A percentile compares a stretch with the other conserved stretches of the same genome.
These are phyloP conservation scores for Lasiosphaeris hirsuta DNA, from an alignment of 495 filamentous ascomycete species.

Conservation along the genomic window DNA sequence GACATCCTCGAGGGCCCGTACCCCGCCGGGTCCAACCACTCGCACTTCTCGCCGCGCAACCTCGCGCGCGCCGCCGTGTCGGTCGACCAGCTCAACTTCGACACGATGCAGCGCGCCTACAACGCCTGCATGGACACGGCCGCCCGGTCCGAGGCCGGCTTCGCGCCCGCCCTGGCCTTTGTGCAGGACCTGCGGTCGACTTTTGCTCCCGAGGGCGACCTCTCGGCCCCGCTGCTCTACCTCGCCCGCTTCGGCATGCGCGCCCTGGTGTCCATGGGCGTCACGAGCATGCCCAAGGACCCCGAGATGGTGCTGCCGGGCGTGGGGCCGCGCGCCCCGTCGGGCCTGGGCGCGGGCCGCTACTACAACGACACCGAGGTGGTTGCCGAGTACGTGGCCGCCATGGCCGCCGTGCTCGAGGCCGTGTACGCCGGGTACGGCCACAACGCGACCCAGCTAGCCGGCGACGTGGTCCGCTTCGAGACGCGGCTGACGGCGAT, in stretches of 20 bases:
- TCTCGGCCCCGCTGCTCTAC: neutral
- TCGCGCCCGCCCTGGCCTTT: conserved; percentile 51
- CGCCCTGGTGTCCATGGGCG: neutral
- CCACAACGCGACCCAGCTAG: neutral
- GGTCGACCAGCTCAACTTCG: conserved; percentile 58
- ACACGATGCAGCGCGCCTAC: conserved; percentile 61
- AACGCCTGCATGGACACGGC: conserved; percentile 61
- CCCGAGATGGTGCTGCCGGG: no score
- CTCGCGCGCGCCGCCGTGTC: conserved; percentile 23
- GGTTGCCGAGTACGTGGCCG: neutral
- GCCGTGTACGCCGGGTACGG: neutral
- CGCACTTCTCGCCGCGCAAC: conserved; percentile 40
- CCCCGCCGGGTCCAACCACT: conserved; percentile 45
- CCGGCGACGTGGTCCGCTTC: neutral
- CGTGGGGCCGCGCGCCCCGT: no score
- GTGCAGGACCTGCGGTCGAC: conserved; percentile 19
- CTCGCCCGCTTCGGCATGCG: neutral
- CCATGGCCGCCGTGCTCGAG: neutral
- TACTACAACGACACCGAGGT: no score
- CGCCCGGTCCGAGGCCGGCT: conserved; percentile 49
- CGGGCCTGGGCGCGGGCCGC: no score
- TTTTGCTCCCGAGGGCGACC: neutral
- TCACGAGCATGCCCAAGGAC: neutral
- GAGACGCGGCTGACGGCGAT: neutral
- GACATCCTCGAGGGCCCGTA: conserved; percentile 61